Evolutionary conservation across 768 basidiomycete genomes (phyloP).

Genomic region (Pulveroboletus ravenelii): DNA sequence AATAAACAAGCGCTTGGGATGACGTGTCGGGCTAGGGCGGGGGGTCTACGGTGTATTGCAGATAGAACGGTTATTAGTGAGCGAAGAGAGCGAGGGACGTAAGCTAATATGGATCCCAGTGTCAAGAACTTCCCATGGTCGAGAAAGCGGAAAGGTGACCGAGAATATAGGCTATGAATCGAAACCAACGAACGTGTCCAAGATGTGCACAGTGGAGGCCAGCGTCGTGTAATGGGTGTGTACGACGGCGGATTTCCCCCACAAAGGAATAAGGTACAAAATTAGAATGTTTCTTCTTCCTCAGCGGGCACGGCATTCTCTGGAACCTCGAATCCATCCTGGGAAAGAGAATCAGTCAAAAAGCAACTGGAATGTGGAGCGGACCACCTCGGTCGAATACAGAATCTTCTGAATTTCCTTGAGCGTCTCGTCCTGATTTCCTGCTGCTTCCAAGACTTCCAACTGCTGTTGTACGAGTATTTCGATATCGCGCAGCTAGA

Average conservation of each 20-base stretch:
- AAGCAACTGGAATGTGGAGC: slow-evolving; percentile 16
- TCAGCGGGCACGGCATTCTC: slow-evolving; percentile 52
- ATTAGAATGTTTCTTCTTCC: slow-evolving; percentile 78
- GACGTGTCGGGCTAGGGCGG: not conserved
- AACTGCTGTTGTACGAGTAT: slow-evolving; percentile 81
- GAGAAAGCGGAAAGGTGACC: slow-evolving; percentile 8
- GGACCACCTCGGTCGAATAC: slow-evolving; percentile 86
- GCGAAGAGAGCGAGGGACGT: slow-evolving; percentile 16
- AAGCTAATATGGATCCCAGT: slow-evolving; percentile 14
- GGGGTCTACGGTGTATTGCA: slow-evolving; percentile 25
- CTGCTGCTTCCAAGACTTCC: slow-evolving; percentile 55
- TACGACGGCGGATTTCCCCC: slow-evolving; percentile 9
- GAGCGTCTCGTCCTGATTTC: slow-evolving; percentile 57
- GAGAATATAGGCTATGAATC: slow-evolving; percentile 9
- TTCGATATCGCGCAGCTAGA: slow-evolving; percentile 91
- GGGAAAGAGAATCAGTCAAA: slow-evolving; percentile 11
- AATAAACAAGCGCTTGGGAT: slow-evolving; percentile 2
- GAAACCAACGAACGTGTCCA: slow-evolving; percentile 18
- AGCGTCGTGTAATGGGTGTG: slow-evolving; percentile 6
- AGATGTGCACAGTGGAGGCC: slow-evolving; percentile 1
- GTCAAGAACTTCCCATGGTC: slow-evolving; percentile 2
- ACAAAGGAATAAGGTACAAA: slow-evolving; percentile 13
- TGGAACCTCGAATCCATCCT: slow-evolving; percentile 95
- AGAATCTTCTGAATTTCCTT: slow-evolving; percentile 86
- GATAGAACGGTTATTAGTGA: slow-evolving; percentile 24